phyloP scores from a whole-genome alignment of 2,329 filamentous ascomycete genomes.

The Talaromyces sp. region DNA sequence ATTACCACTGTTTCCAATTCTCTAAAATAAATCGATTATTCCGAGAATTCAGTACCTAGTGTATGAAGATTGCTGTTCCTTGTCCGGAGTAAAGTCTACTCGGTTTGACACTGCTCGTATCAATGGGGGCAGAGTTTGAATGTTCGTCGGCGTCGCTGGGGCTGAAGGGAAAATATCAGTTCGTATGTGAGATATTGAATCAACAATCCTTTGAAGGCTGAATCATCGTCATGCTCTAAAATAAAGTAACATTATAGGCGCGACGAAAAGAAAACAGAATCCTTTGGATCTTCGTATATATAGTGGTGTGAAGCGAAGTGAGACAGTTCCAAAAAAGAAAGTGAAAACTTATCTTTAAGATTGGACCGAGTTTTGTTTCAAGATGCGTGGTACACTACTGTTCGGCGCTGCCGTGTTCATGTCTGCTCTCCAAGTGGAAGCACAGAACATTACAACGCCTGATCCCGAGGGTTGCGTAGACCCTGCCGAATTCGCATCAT shows the following conservation, averaged over 20 bases:
- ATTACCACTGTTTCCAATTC: not conserved
- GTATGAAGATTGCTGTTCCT: not conserved
- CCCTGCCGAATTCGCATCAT: not conserved
- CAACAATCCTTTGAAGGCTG: not conserved
- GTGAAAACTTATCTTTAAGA: not conserved
- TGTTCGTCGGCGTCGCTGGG: not conserved
- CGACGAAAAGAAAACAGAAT: not conserved
- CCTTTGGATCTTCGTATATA: not conserved
- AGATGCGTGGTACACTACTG: not conserved
- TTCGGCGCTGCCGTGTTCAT: not conserved
- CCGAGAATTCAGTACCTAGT: not conserved
- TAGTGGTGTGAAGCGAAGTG: not conserved
- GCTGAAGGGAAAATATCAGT: not conserved
- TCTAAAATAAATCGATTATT: not conserved
- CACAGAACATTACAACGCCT: conserved; percentile 2
- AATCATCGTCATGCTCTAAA: not conserved
- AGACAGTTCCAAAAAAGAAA: no score
- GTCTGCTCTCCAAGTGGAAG: not conserved
- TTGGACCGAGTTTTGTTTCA: not conserved
- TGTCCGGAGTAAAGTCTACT: not conserved
- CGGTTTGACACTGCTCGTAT: not conserved
- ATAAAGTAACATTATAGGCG: not conserved
- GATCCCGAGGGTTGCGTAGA: not conserved
- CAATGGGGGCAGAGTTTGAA: not conserved
- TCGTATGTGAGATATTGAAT: not conserved